Base-by-base conservation (phyloP, 75 land plant genomes). In the Chamaecyparis obtusa region DNA sequence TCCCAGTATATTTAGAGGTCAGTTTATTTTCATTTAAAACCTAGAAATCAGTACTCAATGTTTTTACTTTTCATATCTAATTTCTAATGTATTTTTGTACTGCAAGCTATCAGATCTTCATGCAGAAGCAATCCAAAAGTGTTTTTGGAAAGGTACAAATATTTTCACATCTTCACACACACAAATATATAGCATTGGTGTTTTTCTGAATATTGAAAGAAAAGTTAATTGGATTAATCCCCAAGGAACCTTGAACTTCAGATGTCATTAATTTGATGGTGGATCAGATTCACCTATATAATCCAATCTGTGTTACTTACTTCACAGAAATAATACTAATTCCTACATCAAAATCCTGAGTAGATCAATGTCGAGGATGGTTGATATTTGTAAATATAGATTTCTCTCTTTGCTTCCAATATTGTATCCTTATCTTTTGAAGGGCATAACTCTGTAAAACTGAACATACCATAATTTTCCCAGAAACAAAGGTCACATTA, bases 1-100 rank as follows among this genome's bases (percentile, higher is more conserved):
- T 72, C 77, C 95, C 35, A 84, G 90, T 37, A 95, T 96, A 36
- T 92, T 92, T 87, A 90, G 85, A 94, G 96, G 96, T 95, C 10
- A 72, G 2, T 2, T 72, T 10, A 9, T 36, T 32, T 49, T 5
- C 33, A 33, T 86, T 24, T 86, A 30, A 35, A 21, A 83, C 44
- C 17, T 87, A 13, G 37, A 9, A 35, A n/a, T n/a, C n/a, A 37
- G 13, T 15, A n/a, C 21, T 37, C 32, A 1, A 24, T 43, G 39
- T 79, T 80, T 19, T 33, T 51, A n/a, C 76, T 72, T 10, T 54
- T 83, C 30, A 2, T 30, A 39, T 32, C 55, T 87, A 27, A 35
- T 2, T 30, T 13, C 39, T 75, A 36, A n/a, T 48, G 14, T 51
- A 30, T n/a, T 30, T 81, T 46, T 83, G 13, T 24, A 36, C 46